These are phyloP conservation scores for Volvariella surrecta DNA, from an alignment of 1,284 basidiomycete genomes.

Conservation along the genomic window DNA sequence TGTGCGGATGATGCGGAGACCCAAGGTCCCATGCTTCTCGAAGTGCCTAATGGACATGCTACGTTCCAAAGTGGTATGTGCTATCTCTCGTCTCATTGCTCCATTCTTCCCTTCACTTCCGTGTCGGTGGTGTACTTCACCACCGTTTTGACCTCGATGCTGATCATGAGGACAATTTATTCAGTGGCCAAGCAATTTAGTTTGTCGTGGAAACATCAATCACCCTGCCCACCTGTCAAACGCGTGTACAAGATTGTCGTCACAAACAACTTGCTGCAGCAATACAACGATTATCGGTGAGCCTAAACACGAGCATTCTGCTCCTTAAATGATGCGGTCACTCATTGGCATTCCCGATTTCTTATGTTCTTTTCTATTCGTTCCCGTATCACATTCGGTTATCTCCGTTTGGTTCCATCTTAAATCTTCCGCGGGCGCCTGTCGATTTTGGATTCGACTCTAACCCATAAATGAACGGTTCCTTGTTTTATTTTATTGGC, in stretches of 20 bases:
- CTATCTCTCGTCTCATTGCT: too few species aligned
- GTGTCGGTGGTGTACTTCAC: too few species aligned
- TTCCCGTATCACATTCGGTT: too few species aligned
- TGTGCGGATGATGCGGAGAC: constrained; percentile 44
- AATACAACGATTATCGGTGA: constrained; percentile 53
- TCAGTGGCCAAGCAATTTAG: constrained; percentile 58
- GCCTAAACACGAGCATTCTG: constrained; percentile 7
- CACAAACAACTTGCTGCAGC: constrained; percentile 33
- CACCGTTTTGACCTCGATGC: neutral
- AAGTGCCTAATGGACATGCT: constrained; percentile 48
- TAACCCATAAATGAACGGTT: too few species aligned
- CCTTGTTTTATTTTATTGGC: too few species aligned
- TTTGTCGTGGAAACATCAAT: constrained; percentile 55
- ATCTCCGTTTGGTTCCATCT: too few species aligned
- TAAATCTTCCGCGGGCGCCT: too few species aligned
- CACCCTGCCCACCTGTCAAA: constrained; percentile 42
- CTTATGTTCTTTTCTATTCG: too few species aligned
- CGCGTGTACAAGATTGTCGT: constrained; percentile 53
- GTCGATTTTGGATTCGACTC: neutral
- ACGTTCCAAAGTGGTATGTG: constrained; percentile 53
- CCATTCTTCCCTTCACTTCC: too few species aligned
- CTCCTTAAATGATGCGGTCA: neutral
- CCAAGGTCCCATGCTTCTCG: constrained; percentile 44
- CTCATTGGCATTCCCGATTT: neutral
- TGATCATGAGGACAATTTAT: constrained; percentile 6